Base-by-base conservation (phyloP, 495 filamentous ascomycete genomes). In the Tuber calosporum region DNA sequence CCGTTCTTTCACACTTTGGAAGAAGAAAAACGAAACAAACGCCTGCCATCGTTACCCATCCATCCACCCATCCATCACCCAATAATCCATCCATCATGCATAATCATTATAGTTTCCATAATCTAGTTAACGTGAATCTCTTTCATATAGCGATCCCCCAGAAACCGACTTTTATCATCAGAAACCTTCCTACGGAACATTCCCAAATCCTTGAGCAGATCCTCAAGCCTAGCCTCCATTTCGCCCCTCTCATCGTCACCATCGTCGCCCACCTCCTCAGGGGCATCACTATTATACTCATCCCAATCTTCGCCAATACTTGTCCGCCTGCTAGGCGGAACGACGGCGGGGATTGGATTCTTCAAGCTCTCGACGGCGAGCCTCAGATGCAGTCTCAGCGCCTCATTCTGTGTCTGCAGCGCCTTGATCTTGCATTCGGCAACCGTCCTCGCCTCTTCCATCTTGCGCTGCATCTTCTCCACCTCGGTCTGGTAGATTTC, bases 401-500 rank as follows among this genome's bases (percentile, higher is more conserved):
- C 90, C 79, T 97, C 95, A 71, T 96, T 97, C 84, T 98, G 91
- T 4, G 89, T 91, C 81, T 92, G 88, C 58, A 99, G 82, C 62
- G 89, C 90, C 41, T 91, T 86, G 74, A 99, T 96, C 86, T 97
- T 97, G 84, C 89, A 90, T 79, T 99, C 96, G 69, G 90, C 88
- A 6, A 97, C 90, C 82, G 95, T 88, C 58, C 89, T 88, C 42
- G 87, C 89, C 84, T 99, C 95, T 81, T 97, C 94, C 94, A 97
- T 97, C 77, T 94, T 85, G 58, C 93, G 88, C 82, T 97, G 93
- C 89, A 99, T 91, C 67, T 89, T 87, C 41, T 89, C 86, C 9
- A 98, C 93, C 75, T 89, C 87, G 72, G 88, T 90, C 83, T 98
- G 96, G 80, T 98, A 99, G 80, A 97, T 92, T 77, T 97, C 94